These are phyloP conservation scores for Orbilia ellipsospora DNA, from an alignment of 2,329 filamentous ascomycete genomes.

Conservation along the genomic window DNA sequence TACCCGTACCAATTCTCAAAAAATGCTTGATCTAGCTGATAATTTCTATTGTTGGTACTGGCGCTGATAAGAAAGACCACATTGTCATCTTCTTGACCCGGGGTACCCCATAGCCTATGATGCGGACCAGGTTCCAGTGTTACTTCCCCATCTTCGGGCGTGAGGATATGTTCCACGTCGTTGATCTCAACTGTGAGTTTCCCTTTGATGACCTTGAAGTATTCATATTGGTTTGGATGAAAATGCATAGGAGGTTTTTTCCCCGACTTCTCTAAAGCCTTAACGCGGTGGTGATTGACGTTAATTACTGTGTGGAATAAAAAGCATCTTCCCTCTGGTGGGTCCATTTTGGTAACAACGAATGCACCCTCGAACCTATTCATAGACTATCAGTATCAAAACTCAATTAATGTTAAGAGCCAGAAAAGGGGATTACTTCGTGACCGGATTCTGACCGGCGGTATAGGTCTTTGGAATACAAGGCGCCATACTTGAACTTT, in stretches of 20 bases:
- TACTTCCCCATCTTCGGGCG: conserved; percentile 60
- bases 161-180: conserved; percentile 56
- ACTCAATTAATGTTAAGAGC: too few species aligned
- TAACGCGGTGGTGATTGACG: conserved; percentile 55
- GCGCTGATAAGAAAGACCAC: too few species aligned
- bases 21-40: conserved; percentile 61
- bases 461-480: too few species aligned
- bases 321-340: conserved; percentile 59
- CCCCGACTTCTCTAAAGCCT: conserved; percentile 52
- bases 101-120: conserved; percentile 34
- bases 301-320: conserved; percentile 59
- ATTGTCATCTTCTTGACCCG: conserved; percentile 12
- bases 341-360: conserved; percentile 56
- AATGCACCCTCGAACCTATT: conserved; percentile 28
- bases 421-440: too few species aligned
- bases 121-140: conserved; percentile 57
- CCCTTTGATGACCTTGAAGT: conserved; percentile 60
- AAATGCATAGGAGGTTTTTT: conserved; percentile 60
- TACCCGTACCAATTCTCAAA: conserved; percentile 63
- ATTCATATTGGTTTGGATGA: conserved; percentile 61
- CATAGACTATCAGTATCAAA: not conserved
- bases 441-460: too few species aligned
- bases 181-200: conserved; percentile 60
- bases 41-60: conserved; percentile 58
- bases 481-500: too few species aligned